Conservation (phyloP, 202 grass and related monocot species). For the Digitaria exilis region DNA sequence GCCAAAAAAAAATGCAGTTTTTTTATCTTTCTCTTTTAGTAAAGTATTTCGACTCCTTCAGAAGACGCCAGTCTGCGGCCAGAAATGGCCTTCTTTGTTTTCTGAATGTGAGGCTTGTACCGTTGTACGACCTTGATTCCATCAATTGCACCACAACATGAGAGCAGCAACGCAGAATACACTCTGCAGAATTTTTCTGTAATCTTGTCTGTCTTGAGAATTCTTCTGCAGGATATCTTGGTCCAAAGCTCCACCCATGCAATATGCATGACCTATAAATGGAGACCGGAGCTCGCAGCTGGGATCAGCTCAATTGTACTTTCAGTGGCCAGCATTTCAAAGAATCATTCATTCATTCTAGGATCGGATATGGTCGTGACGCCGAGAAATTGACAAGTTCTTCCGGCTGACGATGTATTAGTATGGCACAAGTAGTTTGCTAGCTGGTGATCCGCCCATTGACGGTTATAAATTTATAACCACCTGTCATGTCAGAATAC, state of each 20-base stretch:
- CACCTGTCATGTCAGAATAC: not conserved
- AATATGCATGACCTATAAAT: not conserved
- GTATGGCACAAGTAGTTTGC: not conserved
- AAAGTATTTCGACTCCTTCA: not conserved
- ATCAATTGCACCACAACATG: not conserved
- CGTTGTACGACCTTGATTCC: not conserved
- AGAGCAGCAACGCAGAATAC: not conserved
- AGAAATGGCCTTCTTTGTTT: not conserved
- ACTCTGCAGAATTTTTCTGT: not conserved
- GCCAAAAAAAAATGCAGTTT: not conserved
- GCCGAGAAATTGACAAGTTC: slow-evolving; percentile 24
- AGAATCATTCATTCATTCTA: slow-evolving; percentile 17
- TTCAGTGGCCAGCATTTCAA: not conserved
- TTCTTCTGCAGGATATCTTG: not conserved
- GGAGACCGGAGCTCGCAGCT: not conserved
- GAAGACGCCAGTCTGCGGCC: not conserved
- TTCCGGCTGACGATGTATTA: not conserved
- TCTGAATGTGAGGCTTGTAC: not conserved
- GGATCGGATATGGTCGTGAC: not conserved
- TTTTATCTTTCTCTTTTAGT: too few relatives aligned
- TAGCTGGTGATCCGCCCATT: not conserved
- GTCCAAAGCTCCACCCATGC: not conserved
- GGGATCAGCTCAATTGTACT: not conserved
- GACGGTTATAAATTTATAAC: not conserved
- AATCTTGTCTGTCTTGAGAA: not conserved